Evolutionary conservation across 2,329 filamentous ascomycete species (phyloP).

Genomic region (Microthyrium microscopicum): DNA sequence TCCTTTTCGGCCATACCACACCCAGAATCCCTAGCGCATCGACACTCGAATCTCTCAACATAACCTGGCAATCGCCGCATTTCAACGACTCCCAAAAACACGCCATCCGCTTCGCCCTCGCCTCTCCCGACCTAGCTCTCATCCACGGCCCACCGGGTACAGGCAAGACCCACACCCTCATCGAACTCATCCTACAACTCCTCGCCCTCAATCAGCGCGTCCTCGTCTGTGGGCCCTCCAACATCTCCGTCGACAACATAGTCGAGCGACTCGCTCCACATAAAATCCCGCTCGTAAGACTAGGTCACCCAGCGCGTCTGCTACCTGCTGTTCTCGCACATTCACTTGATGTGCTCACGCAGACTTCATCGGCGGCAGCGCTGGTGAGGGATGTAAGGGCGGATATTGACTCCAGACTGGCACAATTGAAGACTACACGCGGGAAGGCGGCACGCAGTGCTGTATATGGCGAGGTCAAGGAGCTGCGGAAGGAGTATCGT

Average conservation of each 20-base stretch:
- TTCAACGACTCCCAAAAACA: slow-evolving; percentile 47
- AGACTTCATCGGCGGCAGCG: slow-evolving; percentile 73
- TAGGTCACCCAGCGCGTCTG: slow-evolving; percentile 83
- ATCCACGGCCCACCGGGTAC: slow-evolving; percentile 95
- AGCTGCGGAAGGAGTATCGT: slow-evolving; percentile 74
- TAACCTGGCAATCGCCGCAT: slow-evolving; percentile 38
- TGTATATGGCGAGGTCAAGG: slow-evolving; percentile 73
- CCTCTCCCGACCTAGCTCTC: slow-evolving; percentile 63
- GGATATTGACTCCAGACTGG: slow-evolving; percentile 87
- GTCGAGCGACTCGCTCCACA: slow-evolving; percentile 78
- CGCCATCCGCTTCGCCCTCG: slow-evolving; percentile 64
- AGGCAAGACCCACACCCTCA: slow-evolving; percentile 90
- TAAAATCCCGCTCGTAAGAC: slow-evolving; percentile 70
- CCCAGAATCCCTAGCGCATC: too few relatives aligned
- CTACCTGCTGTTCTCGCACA: slow-evolving; percentile 77
- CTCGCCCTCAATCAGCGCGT: slow-evolving; percentile 56
- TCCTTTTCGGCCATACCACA: slow-evolving; percentile 42
- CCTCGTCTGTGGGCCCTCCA: slow-evolving; percentile 90
- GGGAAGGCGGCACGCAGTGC: slow-evolving; percentile 61
- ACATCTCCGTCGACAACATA: slow-evolving; percentile 96
- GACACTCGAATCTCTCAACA: neutral
- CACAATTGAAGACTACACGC: slow-evolving; percentile 72
- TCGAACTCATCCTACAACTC: slow-evolving; percentile 88
- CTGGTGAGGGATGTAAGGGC: slow-evolving; percentile 81
- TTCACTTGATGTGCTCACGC: slow-evolving; percentile 79